Conservation (phyloP, 2,329 filamentous ascomycete genomes). For the Neurospora sp. region DNA sequence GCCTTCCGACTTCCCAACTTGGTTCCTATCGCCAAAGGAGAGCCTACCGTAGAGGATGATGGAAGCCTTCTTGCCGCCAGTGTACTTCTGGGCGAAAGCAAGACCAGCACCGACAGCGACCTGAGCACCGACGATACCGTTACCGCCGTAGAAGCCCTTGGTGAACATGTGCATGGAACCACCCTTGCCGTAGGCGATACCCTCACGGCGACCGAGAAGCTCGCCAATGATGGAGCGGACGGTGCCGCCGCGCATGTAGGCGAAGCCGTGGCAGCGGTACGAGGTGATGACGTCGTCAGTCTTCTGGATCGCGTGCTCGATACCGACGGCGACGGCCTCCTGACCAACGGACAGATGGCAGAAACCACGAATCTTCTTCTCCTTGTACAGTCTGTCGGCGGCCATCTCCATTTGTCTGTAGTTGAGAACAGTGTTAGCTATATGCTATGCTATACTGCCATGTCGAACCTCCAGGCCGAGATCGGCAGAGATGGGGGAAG, state of each 20-base stretch:
- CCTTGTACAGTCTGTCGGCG: slow-evolving; percentile 97
- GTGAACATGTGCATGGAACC: slow-evolving; percentile 99
- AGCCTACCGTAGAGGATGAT: slow-evolving; percentile 67
- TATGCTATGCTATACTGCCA: not conserved
- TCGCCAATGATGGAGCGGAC: slow-evolving; percentile 93
- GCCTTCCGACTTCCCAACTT: not conserved
- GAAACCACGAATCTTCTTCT: slow-evolving; percentile 99
- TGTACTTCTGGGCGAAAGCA: slow-evolving; percentile 95
- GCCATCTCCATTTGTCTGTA: slow-evolving; percentile 98
- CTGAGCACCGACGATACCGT: slow-evolving; percentile 98
- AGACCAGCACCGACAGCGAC: slow-evolving; percentile 94
- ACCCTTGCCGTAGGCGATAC: slow-evolving; percentile 97
- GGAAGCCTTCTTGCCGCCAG: slow-evolving; percentile 72
- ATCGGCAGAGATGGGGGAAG: not conserved
- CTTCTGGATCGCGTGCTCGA: slow-evolving; percentile 90
- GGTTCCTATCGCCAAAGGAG: not conserved
- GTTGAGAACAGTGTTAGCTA: not conserved
- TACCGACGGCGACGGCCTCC: slow-evolving; percentile 93
- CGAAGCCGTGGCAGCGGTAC: slow-evolving; percentile 98
- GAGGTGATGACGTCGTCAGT: slow-evolving; percentile 92
- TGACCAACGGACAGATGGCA: slow-evolving; percentile 97
- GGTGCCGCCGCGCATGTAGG: slow-evolving; percentile 85
- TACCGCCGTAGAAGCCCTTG: slow-evolving; percentile 95
- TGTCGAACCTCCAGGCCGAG: not conserved
- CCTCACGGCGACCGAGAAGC: slow-evolving; percentile 86